phyloP scores from a whole-genome alignment of 2,329 filamentous ascomycete species.

The Alternaria hordeiaustralica region DNA sequence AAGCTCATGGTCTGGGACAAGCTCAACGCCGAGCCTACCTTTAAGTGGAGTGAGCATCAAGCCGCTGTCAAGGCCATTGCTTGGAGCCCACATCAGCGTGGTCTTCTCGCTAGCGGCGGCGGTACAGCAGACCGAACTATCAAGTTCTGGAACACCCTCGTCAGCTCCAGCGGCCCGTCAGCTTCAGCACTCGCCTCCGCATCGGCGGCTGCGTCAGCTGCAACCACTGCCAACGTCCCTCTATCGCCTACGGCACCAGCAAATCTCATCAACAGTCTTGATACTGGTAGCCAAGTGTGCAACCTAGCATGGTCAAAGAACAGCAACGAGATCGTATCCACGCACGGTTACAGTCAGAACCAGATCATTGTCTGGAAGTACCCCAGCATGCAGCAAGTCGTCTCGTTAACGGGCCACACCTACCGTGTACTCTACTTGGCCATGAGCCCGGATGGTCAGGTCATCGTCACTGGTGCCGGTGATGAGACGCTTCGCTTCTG shows the following conservation, averaged over 20 bases:
- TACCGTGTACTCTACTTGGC: slow-evolving; percentile 95
- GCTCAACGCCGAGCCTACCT: slow-evolving; percentile 86
- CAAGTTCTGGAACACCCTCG: slow-evolving; percentile 95
- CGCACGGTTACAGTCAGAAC: slow-evolving; percentile 96
- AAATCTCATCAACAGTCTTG: slow-evolving; percentile 75
- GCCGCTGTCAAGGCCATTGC: slow-evolving; percentile 97
- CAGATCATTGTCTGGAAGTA: slow-evolving; percentile 99
- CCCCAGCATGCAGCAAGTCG: slow-evolving; percentile 96
- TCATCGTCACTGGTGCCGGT: slow-evolving; percentile 93
- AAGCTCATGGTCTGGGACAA: slow-evolving; percentile 99
- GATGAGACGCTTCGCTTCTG: slow-evolving; percentile 97
- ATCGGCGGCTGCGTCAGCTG: slow-evolving; percentile 42
- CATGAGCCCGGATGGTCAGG: slow-evolving; percentile 94
- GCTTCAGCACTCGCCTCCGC: slow-evolving; percentile 51
- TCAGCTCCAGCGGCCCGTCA: slow-evolving; percentile 63
- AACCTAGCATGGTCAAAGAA: slow-evolving; percentile 98
- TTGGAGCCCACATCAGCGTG: slow-evolving; percentile 95
- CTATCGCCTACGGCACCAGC: slow-evolving; percentile 45
- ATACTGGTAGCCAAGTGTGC: slow-evolving; percentile 98
- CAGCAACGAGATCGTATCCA: slow-evolving; percentile 95
- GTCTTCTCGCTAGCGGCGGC: slow-evolving; percentile 91
- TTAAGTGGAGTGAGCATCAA: slow-evolving; percentile 93
- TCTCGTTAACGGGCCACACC: slow-evolving; percentile 92
- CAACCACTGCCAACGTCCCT: slow-evolving; percentile 39
- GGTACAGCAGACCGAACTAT: slow-evolving; percentile 95